Evolutionary conservation across 2,329 filamentous ascomycete genomes (phyloP), one percentile per base, ranked within the genome.

Genomic region (Sphaerulina vaccinii): DNA sequence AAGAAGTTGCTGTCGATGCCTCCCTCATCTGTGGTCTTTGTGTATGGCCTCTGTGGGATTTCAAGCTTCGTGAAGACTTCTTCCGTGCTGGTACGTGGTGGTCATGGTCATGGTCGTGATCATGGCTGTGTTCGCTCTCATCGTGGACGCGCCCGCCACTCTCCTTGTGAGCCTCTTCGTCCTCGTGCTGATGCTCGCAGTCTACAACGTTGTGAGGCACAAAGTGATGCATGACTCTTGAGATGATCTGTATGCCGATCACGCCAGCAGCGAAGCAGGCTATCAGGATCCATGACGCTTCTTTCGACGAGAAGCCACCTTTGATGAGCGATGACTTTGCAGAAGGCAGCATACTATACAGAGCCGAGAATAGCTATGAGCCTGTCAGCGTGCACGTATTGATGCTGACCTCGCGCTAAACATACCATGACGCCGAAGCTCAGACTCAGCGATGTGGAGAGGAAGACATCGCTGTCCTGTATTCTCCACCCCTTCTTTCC

Each of bases 381-480:
- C 10, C 16, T 13, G 15, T 60, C 24, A 61, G 57, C 23, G 24
- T 41, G 38, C 19, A 32, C 38, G 5, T 29, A 16, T 21, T 40
- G 6, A 10, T 24, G 39, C 32, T 24, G 18, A 23, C 27, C 8
- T 32, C 27, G 23, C 29, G 16, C 7, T 22, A 21, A 27, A 49
- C 82, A 59, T 71, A 96, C 91, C 90, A 99, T 95, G 39, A 97
- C 91, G 37, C 93, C 92, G 61, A 96, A 96, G 68, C 90, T 96
- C 58, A 99, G 73, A 71, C 91, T 96, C 55, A 97, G 73, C 0
- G 92, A 96, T 18, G 85, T 84, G 1, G 91, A 91, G 3, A 96
- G 78, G 68, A 99, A 99, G 18, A 78, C 78, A 74, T 88, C 92
- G 72, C 88, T 96, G 57, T 95, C 87, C 66, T 95, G 84, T 60